Evolutionary conservation across 495 filamentous ascomycete species (phyloP), one percentile per base, ranked within the genome.

Genomic region (Hypomontagnella monticulosa): DNA sequence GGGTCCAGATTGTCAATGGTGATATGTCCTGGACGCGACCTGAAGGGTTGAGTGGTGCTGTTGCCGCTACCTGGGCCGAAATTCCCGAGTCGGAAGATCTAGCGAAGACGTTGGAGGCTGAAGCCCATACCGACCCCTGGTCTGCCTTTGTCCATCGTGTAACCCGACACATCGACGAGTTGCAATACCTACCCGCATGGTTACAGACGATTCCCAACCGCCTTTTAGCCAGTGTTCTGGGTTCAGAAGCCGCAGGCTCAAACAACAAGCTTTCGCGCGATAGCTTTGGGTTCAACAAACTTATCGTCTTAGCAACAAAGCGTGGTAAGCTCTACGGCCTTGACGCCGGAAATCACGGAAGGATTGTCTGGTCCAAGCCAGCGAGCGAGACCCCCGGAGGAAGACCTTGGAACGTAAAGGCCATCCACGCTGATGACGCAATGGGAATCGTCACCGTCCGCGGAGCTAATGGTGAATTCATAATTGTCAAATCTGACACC

Each of bases 81-180:
- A 81, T 88, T 27, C 88, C 89, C 32, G 81, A 83, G 52, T 83
- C 85, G 19, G 88, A 94, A 71, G 84, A 86, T 20, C 78, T 97
- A 40, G 93, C 85, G 1, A 87, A 90, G 69, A 87, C 93, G 36
- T 81, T 99, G 23, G 87, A 96, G 59, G 86, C 88, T 6, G 95
- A 99, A 75, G 90, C 89, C 8, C 91, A 97, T 70, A 88, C 87
- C 73, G 94, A 89, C 69, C 77, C 92, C 9, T 67, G 88, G 14
- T 81, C 83, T 40, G 95, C 96, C 12, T 99, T 97, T 70, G 79
- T 93, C 36, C 93, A 97, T 76, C 88, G 95, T 1, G 82, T 97
- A 10, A 89, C 87, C 63, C 88, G 95, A 41, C 95, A 99, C 71
- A 56, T 90, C 7, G 79, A 84, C 36, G 94, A 97, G 65, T 83